Evolutionary conservation across 202 grass and related monocot genomes (phyloP).

Genomic region (Hordeum pubiflorum): DNA sequence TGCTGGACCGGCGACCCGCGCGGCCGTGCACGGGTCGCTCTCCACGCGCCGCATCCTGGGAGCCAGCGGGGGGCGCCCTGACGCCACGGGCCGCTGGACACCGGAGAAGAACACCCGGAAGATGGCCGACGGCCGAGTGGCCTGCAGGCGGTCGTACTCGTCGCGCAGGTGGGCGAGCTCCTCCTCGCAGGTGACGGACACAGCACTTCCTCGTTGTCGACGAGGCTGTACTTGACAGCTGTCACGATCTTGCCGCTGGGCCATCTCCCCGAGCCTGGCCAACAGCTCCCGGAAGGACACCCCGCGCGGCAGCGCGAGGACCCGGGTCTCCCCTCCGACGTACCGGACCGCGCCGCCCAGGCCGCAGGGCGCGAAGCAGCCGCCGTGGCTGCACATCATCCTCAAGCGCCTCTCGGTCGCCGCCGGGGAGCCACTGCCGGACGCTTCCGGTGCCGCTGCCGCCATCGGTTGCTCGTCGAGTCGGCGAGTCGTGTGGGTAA

Average conservation of each 20-base stretch:
- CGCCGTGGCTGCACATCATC: slow-evolving; percentile 62
- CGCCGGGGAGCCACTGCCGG: too few relatives aligned
- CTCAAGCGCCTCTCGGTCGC: too few relatives aligned
- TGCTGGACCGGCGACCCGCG: neutral
- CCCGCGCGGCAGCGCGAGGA: slow-evolving; percentile 42
- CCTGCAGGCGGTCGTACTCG: slow-evolving; percentile 41
- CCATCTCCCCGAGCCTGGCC: slow-evolving; percentile 34
- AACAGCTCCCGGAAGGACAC: slow-evolving; percentile 47
- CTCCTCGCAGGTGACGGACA: slow-evolving; percentile 56
- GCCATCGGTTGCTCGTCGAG: neutral
- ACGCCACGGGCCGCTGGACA: neutral
- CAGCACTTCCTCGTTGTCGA: slow-evolving; percentile 35
- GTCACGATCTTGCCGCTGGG: neutral
- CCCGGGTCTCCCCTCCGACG: slow-evolving; percentile 62
- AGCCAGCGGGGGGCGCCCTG: neutral
- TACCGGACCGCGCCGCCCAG: slow-evolving; percentile 43
- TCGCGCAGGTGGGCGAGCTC: slow-evolving; percentile 66
- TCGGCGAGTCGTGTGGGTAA: neutral
- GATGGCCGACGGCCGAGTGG: neutral
- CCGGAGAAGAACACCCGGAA: slow-evolving; percentile 22
- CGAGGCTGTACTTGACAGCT: slow-evolving; percentile 45
- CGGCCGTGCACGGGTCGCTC: neutral
- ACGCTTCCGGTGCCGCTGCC: neutral
- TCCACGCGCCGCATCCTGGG: neutral
- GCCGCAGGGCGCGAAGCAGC: slow-evolving; percentile 37